phyloP scores from a whole-genome alignment of 441 rosid species.

The Jatropha podagrica region DNA sequence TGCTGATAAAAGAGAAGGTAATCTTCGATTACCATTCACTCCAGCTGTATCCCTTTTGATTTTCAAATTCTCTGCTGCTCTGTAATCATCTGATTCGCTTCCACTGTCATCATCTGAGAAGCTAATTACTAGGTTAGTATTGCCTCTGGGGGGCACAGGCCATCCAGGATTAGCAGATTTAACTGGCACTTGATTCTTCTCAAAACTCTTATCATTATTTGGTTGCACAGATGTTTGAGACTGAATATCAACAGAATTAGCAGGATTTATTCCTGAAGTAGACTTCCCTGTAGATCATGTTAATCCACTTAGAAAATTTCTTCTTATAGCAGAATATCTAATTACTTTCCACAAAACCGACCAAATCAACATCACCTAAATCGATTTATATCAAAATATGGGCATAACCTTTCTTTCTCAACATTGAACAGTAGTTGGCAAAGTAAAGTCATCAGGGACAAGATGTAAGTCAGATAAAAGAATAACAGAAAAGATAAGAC shows the following conservation, averaged over 20 bases:
- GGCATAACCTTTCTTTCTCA: not conserved
- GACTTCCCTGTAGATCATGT: slow-evolving; percentile 45
- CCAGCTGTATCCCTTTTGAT: slow-evolving; percentile 33
- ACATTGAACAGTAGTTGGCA: not conserved
- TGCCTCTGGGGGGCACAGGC: slow-evolving; percentile 39
- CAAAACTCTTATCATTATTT: slow-evolving; percentile 38
- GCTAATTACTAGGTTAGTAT: slow-evolving; percentile 76
- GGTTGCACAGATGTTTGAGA: slow-evolving; percentile 34
- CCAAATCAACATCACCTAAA: not conserved
- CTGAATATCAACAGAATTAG: slow-evolving; percentile 32
- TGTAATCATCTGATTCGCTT: slow-evolving; percentile 63
- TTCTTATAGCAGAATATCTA: slow-evolving; percentile 2
- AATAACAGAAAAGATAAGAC: not conserved
- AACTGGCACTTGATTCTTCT: slow-evolving; percentile 44
- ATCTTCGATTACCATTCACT: slow-evolving; percentile 36
- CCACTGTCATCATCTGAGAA: slow-evolving; percentile 89
- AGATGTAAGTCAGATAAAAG: not conserved
- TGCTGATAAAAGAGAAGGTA: slow-evolving; percentile 30
- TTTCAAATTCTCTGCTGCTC: slow-evolving; percentile 29
- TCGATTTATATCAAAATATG: not conserved
- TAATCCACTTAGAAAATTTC: slow-evolving; percentile 7
- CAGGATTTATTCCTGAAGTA: slow-evolving; percentile 29
- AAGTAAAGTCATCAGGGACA: not conserved
- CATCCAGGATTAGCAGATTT: slow-evolving; percentile 45
- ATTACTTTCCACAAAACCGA: not conserved